Conservation (phyloP, 2,329 filamentous ascomycete genomes). For the Penicillium sp. region DNA sequence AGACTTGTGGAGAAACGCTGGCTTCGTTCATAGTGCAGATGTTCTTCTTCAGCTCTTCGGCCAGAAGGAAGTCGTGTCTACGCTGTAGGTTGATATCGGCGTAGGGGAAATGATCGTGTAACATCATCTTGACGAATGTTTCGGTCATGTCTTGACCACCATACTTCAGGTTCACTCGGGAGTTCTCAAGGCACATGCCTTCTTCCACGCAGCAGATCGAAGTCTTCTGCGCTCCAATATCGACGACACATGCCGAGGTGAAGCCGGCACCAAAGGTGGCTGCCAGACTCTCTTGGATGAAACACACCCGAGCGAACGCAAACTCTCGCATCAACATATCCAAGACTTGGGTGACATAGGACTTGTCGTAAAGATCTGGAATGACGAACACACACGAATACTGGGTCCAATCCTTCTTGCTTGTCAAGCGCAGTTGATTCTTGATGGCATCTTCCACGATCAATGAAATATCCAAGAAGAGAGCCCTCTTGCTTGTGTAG, state of each 20-base stretch:
- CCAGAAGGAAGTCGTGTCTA: conserved; percentile 87
- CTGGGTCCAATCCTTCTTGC: conserved; percentile 78
- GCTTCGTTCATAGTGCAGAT: conserved; percentile 88
- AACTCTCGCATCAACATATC: conserved; percentile 87
- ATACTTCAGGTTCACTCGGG: conserved; percentile 90
- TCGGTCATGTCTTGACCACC: conserved; percentile 92
- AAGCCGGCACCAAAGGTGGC: conserved; percentile 95
- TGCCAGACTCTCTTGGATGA: conserved; percentile 94
- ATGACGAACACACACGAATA: conserved; percentile 98
- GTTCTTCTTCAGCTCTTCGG: conserved; percentile 93
- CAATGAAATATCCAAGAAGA: conserved; percentile 83
- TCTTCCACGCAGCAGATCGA: conserved; percentile 97
- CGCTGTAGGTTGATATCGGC: conserved; percentile 87
- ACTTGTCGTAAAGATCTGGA: conserved; percentile 93
- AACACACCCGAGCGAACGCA: conserved; percentile 83
- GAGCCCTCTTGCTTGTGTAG: conserved; percentile 74
- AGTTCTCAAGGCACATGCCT: conserved; percentile 91
- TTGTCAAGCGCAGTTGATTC: conserved; percentile 75
- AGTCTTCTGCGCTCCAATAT: conserved; percentile 95
- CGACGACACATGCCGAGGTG: conserved; percentile 89
- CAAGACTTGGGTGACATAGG: conserved; percentile 80
- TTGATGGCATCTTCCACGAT: conserved; percentile 84
- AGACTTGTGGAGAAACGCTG: conserved; percentile 83
- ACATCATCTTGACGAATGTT: conserved; percentile 96
- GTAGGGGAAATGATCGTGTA: conserved; percentile 94